Evolutionary conservation across 176 grass and related monocot genomes (phyloP).

Genomic region (Oryza coarctata): DNA sequence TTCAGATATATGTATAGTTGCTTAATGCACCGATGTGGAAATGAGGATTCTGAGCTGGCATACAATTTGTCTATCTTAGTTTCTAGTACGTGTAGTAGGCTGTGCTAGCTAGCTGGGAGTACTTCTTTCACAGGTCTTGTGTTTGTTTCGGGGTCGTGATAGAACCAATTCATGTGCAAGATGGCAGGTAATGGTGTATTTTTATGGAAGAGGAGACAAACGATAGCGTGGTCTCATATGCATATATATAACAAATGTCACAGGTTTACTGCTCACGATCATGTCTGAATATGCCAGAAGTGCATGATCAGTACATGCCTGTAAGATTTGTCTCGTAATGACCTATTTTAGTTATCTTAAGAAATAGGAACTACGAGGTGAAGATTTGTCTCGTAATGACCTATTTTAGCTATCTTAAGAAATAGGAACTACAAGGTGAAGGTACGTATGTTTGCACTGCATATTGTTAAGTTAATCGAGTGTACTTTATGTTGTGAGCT

Average conservation of each 20-base stretch:
- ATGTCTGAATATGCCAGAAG: conserved; percentile 18
- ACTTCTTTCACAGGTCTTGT: not conserved
- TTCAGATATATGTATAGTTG: not conserved
- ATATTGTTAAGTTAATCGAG: not conserved
- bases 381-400: conserved; percentile 20
- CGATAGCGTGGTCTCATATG: not conserved
- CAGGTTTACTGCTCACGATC: conserved; percentile 38
- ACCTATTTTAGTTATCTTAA: conserved; percentile 11
- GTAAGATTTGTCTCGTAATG: conserved; percentile 22
- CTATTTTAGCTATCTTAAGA: conserved; percentile 9
- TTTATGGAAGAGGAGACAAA: conserved; percentile 16
- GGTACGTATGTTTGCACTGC: not conserved
- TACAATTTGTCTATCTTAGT: not conserved
- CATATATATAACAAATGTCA: conserved; percentile 19
- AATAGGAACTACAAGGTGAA: conserved; percentile 5
- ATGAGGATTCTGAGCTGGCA: not conserved
- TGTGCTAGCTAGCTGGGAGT: not conserved
- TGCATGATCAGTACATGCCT: conserved; percentile 3
- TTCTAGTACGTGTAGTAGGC: not conserved
- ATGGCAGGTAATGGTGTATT: not conserved
- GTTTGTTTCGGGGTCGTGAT: not conserved
- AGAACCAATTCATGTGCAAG: conserved; percentile 11
- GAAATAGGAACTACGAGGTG: not conserved
- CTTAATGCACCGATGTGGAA: not conserved
- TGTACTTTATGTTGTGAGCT: not conserved